Base-by-base conservation (phyloP, 306 rosid genomes). In the Cicer judaicum region DNA sequence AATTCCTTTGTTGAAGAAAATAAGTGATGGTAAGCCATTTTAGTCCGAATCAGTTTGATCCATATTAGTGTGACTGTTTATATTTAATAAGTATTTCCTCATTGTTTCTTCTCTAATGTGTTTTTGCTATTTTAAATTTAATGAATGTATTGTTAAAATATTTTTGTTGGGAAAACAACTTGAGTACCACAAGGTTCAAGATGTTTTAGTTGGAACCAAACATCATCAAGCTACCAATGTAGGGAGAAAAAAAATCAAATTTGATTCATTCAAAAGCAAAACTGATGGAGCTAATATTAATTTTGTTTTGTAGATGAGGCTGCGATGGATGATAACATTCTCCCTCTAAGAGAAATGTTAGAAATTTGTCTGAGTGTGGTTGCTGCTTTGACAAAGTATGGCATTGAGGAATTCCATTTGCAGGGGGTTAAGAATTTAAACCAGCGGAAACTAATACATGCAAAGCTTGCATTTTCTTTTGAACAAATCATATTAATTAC, bases 391-490 rank as follows among this genome's bases (percentile, higher is more conserved):
- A 79, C 85, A 70, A 85, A 64, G 78, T 87, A 88, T 76, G 92
- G 92, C 86, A 84, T 88, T n/a, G 79, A 82, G 86, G 87, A 84
- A 70, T 85, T 88, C 78, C 93, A 80, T 87, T 75, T 85, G 68
- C 79, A 52, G 79, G 92, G 85, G 71, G 85, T 73, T 73, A 88
- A 79, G 79, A 85, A 78, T 64, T 81, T 84, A 63, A 80, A 74
- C 67, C 72, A 79, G 42, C 76, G 13, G 70, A 85, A 80, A 71
- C 74, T 90, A 52, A 76, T 80, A 77, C 95, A 90, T 79, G 81
- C 77, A 73, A 91, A 94, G 84, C 95, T 94, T 85, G 90, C 85
- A 65, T 91, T 91, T 86, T 88, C 85, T 80, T 87, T 88, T 56
- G 96, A 94, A 64, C 97, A 91, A 83, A 85, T 76, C 75, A 67